Evolutionary conservation across 2,329 filamentous ascomycete species (phyloP), one percentile per base, ranked within the genome.

Genomic region (Didymosphaeria variabile): DNA sequence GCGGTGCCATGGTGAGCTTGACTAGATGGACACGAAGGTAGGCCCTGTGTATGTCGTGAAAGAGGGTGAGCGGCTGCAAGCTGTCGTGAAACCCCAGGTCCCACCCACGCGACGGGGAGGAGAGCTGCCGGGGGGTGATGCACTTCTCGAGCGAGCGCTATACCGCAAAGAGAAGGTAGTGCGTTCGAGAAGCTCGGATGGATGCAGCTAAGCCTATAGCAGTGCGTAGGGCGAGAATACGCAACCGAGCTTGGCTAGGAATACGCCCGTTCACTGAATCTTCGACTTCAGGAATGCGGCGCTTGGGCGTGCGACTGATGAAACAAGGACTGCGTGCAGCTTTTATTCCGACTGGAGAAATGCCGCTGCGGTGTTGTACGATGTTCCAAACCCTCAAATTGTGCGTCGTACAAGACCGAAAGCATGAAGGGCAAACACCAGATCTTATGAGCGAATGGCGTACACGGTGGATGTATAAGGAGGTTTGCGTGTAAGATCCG

Each of bases 1-100:
- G 53, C 31, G 53, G 26, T 40, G 40, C 53, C 53, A 55, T 55
- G 53, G 6, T 36, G 29, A 55, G 26, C 40, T 55, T 55, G 53
- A 55, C 42, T 23, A 31, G 42, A 26, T 44, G 29, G 53, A 32
- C 40, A 29, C 19, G 19, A 29, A 26, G 53, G 26, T 26, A 47
- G 42, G 53, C 31, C 42, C 29, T 55, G 19, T n/a, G 53, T 42
- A 55, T 55, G 53, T 46, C 53, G 40, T 36, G 40, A 29, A 46
- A 47, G 53, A 21, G 42, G 26, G n/a, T 21, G 34, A 36, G 44
- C n/a, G 15, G 29, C 13, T 36, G 50, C 42, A 45, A 46, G 29
- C 53, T 46, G 52, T 32, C 23, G 52, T 55, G 52, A 13, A 53
- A 36, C 29, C 15, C n/a, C 31, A 36, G 53, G 6, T 42, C 40